Base-by-base conservation (phyloP, 1,139 yeast species). In the Geotrichum australiense region DNA sequence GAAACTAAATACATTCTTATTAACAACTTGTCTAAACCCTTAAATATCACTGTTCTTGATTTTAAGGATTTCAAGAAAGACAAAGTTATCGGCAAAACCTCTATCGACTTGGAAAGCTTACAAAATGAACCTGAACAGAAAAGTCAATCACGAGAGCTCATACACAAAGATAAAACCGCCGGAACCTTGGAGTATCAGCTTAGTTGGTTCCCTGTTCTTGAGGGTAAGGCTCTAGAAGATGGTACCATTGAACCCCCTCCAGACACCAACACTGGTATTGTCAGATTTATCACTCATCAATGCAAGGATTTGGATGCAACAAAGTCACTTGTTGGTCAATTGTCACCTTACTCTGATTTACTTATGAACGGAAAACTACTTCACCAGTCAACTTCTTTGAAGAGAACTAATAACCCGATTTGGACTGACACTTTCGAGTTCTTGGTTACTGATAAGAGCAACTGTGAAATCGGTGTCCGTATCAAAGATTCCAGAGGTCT, bases 181-280 rank as follows among this genome's bases (percentile, higher is more conserved):
- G 98, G 97, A 53, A 71, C 72, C 39, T 64, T 91, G 37, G 65
- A 64, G 14, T 85, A 78, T 59, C 87, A 84, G 47, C 69, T 83
- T 53, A 76, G 77, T 50, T 84, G 74, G 66, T 78, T 78, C 71
- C 94, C 94, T 37, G 80, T 91, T 14, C 65, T 86, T 50, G 85
- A 81, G 59, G 80, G 93, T 26, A 72, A 75, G 42, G 73, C 71
- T 50, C 73, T 80, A 52, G 87, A 85, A 3, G 95, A 86, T 63
- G 97, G 96, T 43, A 82, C 93, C 6, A 69, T 73, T 38, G 80
- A 77, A 52, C 89, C 94, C 37, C 87, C 94, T 36, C 95, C 95
- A 40, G 96, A 86, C 53, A 76, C 86, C 61, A 87, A 86, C 63
- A 85, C 96, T 14, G 98, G 98, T 71, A 80, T 91, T 54, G 78